A percentile compares a stretch with the other conserved stretches of the same genome.
phyloP scores from a whole-genome alignment of 495 filamentous ascomycete genomes.

The Neurospora hispaniola region DNA sequence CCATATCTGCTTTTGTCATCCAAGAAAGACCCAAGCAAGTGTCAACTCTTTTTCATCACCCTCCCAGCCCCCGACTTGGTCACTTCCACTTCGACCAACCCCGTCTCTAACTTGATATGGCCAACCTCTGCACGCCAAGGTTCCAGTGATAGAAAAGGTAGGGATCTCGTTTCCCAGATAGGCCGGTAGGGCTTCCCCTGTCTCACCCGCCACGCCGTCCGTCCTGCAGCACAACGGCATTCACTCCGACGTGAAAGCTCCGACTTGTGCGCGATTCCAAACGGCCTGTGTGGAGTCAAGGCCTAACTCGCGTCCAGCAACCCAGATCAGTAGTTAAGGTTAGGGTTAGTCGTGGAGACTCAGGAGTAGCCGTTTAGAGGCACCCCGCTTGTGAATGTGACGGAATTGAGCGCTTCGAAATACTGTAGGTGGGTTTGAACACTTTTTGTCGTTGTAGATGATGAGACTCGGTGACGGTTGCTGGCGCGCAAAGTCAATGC shows the following conservation, averaged over 20 bases:
- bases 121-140: neutral
- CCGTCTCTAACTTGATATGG: neutral
- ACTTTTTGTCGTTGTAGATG: too few species aligned
- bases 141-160: neutral
- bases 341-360: too few species aligned
- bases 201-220: neutral
- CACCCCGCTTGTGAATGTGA: too few species aligned
- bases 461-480: too few species aligned
- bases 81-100: neutral
- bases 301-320: too few species aligned
- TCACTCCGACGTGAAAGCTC: neutral
- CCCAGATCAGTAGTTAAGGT: too few species aligned
- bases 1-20: neutral
- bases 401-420: too few species aligned
- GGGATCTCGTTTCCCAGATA: neutral
- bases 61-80: neutral
- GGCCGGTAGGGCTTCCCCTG: neutral
- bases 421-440: too few species aligned
- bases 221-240: neutral
- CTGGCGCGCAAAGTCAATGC: too few species aligned
- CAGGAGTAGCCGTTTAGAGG: too few species aligned
- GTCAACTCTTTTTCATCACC: neutral
- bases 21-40: neutral
- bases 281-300: too few species aligned
- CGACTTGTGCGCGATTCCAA: too few species aligned